These are phyloP conservation scores for Thielaviopsis euricoi DNA, from an alignment of 2,329 filamentous ascomycete species.

Conservation along the genomic window DNA sequence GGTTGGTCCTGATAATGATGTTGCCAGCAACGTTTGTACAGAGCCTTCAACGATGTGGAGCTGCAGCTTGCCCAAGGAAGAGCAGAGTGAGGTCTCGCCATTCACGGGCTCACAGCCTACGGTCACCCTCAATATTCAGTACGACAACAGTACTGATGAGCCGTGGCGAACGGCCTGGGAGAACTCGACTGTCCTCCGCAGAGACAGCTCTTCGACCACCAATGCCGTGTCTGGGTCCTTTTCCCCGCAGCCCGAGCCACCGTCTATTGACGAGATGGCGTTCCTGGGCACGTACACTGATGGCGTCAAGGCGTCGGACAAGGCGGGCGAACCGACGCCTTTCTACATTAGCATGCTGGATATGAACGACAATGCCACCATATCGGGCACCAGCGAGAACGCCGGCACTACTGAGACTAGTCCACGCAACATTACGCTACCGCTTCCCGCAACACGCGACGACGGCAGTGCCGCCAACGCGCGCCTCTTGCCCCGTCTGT, in stretches of 20 bases:
- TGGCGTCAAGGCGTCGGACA: constrained; percentile 44
- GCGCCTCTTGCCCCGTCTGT: constrained; percentile 51
- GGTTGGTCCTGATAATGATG: constrained; percentile 50
- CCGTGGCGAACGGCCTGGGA: constrained; percentile 22
- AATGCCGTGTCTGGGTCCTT: not conserved
- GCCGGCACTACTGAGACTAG: constrained; percentile 11
- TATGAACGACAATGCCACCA: constrained; percentile 22
- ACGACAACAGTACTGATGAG: constrained; percentile 41
- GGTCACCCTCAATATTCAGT: constrained; percentile 64
- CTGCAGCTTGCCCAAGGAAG: constrained; percentile 65
- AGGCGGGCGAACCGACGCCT: constrained; percentile 72
- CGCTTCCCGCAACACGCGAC: constrained; percentile 40
- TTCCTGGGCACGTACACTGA: constrained; percentile 84
- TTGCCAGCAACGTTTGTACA: constrained; percentile 52
- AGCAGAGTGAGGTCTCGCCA: constrained; percentile 46
- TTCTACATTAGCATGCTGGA: constrained; percentile 67
- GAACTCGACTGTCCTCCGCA: constrained; percentile 19
- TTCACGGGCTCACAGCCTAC: constrained; percentile 56
- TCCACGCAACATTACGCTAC: constrained; percentile 29
- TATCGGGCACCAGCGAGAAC: constrained; percentile 17
- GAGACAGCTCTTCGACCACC: not conserved
- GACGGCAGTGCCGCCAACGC: constrained; percentile 62
- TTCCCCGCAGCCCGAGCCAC: constrained; percentile 37
- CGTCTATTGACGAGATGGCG: constrained; percentile 50
- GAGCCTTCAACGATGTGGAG: constrained; percentile 65